A percentile compares a stretch with the other conserved stretches of the same genome.
phyloP scores from a whole-genome alignment of 257 asterid species.

The Salvia splendens region DNA sequence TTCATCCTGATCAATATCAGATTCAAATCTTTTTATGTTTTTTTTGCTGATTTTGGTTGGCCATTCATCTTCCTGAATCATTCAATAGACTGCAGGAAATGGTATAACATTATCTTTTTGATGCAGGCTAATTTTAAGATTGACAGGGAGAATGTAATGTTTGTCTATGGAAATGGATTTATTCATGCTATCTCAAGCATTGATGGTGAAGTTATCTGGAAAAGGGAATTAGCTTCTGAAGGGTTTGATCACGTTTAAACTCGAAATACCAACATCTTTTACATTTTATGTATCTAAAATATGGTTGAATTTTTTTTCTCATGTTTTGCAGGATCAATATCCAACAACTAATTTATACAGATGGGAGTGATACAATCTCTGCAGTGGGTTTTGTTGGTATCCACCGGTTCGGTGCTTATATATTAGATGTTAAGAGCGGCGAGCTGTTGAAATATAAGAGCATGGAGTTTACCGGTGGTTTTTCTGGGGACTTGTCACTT shows the following conservation, averaged over 20 bases:
- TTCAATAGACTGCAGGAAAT: slow-evolving; percentile 8
- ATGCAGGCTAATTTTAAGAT: slow-evolving; percentile 68
- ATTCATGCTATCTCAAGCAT: slow-evolving; percentile 83
- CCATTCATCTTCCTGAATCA: slow-evolving; percentile 6
- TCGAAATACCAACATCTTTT: slow-evolving; percentile 25
- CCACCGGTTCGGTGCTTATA: slow-evolving; percentile 60
- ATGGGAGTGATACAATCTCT: slow-evolving; percentile 57
- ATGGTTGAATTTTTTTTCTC: slow-evolving; percentile 27
- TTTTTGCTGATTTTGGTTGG: slow-evolving; percentile 19
- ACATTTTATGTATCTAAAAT: slow-evolving; percentile 15
- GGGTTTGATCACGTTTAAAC: slow-evolving; percentile 54
- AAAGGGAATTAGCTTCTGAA: slow-evolving; percentile 67
- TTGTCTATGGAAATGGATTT: slow-evolving; percentile 75
- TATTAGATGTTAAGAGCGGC: slow-evolving; percentile 65
- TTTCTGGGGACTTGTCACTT: slow-evolving; percentile 81
- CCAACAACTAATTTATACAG: slow-evolving; percentile 64
- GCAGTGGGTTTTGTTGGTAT: slow-evolving; percentile 67
- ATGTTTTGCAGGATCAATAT: slow-evolving; percentile 67
- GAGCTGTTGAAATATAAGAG: slow-evolving; percentile 62
- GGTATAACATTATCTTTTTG: slow-evolving; percentile 35
- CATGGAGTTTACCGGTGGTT: slow-evolving; percentile 56
- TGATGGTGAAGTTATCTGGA: slow-evolving; percentile 93
- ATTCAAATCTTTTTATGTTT: background rate
- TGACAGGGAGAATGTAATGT: slow-evolving; percentile 61
- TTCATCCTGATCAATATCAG: too few relatives aligned